A percentile compares a stretch with the other conserved stretches of the same genome.
Evolutionary conservation across 257 asterid species (phyloP).

Genomic region (Galeopsis tetrahit): DNA sequence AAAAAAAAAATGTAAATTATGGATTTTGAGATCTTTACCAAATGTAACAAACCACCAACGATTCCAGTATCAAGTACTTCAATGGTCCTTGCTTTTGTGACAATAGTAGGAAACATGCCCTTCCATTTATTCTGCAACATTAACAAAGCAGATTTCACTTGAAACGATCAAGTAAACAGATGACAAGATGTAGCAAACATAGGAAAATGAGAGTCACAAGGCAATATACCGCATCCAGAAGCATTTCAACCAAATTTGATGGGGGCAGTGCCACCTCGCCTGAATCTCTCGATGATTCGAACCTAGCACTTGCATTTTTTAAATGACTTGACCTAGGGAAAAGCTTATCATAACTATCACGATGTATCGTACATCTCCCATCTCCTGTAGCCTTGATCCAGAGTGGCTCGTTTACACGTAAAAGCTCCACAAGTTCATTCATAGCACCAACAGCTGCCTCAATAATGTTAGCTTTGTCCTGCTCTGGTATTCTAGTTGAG

Average conservation of each 20-base stretch:
- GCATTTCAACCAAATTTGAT: slow-evolving; percentile 53
- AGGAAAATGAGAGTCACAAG: slow-evolving; percentile 10
- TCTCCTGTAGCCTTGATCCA: slow-evolving; percentile 53
- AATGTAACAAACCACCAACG: slow-evolving; percentile 52
- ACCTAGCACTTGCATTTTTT: slow-evolving; percentile 47
- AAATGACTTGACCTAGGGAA: slow-evolving; percentile 46
- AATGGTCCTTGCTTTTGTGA: slow-evolving; percentile 52
- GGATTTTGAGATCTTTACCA: slow-evolving; percentile 43
- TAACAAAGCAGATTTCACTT: slow-evolving; percentile 6
- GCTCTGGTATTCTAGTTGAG: slow-evolving; percentile 33
- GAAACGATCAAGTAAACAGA: not conserved
- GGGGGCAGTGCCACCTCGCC: slow-evolving; percentile 61
- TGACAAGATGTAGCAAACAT: not conserved
- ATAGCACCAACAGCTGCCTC: slow-evolving; percentile 50
- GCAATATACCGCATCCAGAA: slow-evolving; percentile 56
- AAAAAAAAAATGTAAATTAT: not conserved
- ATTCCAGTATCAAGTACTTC: slow-evolving; percentile 52
- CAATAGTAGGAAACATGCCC: slow-evolving; percentile 64
- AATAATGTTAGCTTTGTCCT: slow-evolving; percentile 45
- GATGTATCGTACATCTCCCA: slow-evolving; percentile 49
- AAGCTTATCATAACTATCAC: slow-evolving; percentile 56
- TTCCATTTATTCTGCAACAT: slow-evolving; percentile 61
- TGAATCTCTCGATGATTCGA: slow-evolving; percentile 72
- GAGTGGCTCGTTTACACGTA: slow-evolving; percentile 58
- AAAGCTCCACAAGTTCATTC: slow-evolving; percentile 61